These are phyloP conservation scores for Straminergon stramineum DNA, from an alignment of 225 moss, liverwort and hornwort genomes.

Conservation along the genomic window DNA sequence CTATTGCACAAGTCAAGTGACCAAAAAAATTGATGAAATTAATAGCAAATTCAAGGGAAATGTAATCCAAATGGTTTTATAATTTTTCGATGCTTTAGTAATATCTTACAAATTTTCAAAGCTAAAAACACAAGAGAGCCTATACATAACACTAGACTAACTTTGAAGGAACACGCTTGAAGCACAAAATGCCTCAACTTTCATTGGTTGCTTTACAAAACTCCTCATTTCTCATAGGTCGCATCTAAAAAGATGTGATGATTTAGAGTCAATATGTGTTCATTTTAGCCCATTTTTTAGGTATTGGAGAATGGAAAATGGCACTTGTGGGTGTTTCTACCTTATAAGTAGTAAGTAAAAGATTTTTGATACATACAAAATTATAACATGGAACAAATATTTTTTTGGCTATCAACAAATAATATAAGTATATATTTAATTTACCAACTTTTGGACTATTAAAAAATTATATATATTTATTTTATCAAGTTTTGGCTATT, in stretches of 20 bases:
- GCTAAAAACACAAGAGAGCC: fast-evolving
- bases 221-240: not conserved
- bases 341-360: not conserved
- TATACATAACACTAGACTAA: not conserved
- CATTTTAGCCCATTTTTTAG: not conserved
- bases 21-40: not conserved
- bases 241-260: not conserved
- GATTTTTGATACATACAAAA: not conserved
- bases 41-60: not conserved
- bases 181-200: not conserved
- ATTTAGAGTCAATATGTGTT: not conserved
- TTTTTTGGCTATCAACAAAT: not conserved
- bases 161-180: not conserved
- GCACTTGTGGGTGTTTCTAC: not conserved
- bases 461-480: not conserved
- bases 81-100: fast-evolving
- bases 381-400: not conserved
- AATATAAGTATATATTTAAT: no score
- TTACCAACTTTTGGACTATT: not conserved
- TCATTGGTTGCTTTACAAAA: not conserved
- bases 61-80: fast-evolving
- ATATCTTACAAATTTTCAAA: not conserved
- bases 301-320: not conserved
- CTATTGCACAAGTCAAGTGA: not conserved
- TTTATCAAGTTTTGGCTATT: not conserved